phyloP scores from a whole-genome alignment of 225 moss, liverwort and hornwort genomes.

The Lunularia cruciata region DNA sequence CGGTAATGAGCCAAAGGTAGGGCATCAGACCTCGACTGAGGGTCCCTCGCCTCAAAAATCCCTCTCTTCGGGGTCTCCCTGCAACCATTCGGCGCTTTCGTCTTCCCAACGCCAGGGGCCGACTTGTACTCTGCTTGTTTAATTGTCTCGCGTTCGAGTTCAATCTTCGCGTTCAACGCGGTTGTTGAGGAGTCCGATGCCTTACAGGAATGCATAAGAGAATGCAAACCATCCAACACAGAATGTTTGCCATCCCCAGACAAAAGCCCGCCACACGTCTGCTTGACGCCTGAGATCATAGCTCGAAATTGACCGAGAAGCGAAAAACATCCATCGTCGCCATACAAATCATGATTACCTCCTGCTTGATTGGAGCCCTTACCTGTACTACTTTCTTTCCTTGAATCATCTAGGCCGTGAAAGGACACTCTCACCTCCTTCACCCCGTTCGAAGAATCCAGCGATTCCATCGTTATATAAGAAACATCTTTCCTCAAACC shows the following conservation, averaged over 20 bases:
- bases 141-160: not conserved
- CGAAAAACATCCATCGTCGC: constrained; percentile 30
- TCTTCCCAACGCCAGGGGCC: not conserved
- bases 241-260: constrained; percentile 26
- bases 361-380: not conserved
- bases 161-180: not conserved
- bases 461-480: constrained; percentile 20
- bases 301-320: constrained; percentile 27
- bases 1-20: constrained; percentile 38
- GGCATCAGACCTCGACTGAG: constrained; percentile 36
- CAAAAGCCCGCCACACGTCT: constrained; percentile 23
- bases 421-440: constrained; percentile 37
- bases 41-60: constrained; percentile 25
- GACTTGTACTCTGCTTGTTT: not conserved
- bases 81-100: not conserved
- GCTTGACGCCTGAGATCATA: constrained; percentile 21
- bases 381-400: not conserved
- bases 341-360: constrained; percentile 1
- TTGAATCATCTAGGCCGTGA: constrained; percentile 23
- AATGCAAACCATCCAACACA: constrained; percentile 5
- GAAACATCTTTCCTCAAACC: constrained; percentile 12
- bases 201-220: constrained; percentile 18
- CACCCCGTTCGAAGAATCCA: constrained; percentile 17
- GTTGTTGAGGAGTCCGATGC: not conserved
- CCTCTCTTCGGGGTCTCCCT: not conserved